Base-by-base conservation (phyloP, 345 rosid species). In the Syzygium aqueum region DNA sequence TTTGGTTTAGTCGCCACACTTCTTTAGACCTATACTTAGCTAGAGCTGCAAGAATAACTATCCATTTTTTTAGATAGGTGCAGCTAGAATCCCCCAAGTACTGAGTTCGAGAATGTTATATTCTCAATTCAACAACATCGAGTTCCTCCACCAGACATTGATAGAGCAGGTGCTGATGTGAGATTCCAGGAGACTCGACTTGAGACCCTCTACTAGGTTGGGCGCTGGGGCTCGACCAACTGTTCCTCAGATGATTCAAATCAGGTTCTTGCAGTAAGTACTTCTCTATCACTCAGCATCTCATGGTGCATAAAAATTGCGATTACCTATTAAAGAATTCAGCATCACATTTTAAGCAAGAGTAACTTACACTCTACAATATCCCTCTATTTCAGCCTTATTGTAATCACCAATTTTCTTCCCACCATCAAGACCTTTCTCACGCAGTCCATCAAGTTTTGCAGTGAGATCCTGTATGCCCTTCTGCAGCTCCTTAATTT, bases 281-380 rank as follows among this genome's bases (percentile, higher is more conserved):
- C 17, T 73, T 73, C 80, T 73, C 19, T 19, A 33, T 33, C 12
- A 7, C 21, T 33, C 80, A 65, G 77, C 43, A 73, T 73, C 25
- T 30, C 49, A 73, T 37, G 49, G 80, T 9, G 23, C 49, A 33
- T 73, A 37, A 73, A 73, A 73, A 73, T 73, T 73, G 49, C 21
- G 8, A 19, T 73, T 19, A 73, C 80, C 49, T 73, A 37, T 73
- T 33, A 73, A 73, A 73, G 80, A 73, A 73, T 73, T 21, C 80
- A 17, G 49, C 49, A 65, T 73, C 27, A 22, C 49, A 73, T 56
- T 51, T 30, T 85, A 53, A 40, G 84, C 25, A 25, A 84, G 54
- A 85, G 78, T 49, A 90, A 94, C 95, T 93, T 90, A 97, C 99
- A 97, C 93, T 90, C 90, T 95, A 90, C 96, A 97, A 89, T 97